Conservation (phyloP, 768 basidiomycete species). For the Suillus americanus region DNA sequence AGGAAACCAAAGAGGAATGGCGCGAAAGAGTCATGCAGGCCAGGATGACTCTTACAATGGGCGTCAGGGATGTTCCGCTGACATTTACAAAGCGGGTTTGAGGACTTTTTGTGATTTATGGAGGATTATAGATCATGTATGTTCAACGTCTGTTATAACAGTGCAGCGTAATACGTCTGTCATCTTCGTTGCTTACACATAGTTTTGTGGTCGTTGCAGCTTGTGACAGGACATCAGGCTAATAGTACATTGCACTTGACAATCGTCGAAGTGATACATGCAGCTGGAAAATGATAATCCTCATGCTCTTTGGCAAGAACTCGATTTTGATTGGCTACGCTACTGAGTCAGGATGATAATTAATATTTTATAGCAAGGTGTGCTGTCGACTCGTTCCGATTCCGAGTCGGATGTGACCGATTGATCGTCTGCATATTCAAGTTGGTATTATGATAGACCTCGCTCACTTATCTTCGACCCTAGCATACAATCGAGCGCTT, state of each 20-base stretch:
- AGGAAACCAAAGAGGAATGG: slow-evolving; percentile 23
- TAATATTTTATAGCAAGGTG: too few species aligned
- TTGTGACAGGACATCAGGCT: too few species aligned
- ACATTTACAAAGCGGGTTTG: slow-evolving; percentile 18
- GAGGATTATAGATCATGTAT: background rate
- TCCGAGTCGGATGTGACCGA: too few species aligned
- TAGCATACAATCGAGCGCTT: background rate
- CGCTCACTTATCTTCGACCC: background rate
- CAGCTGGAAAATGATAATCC: too few species aligned
- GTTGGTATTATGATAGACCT: too few species aligned
- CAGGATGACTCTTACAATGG: slow-evolving; percentile 14
- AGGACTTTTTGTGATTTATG: background rate
- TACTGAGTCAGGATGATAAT: too few species aligned
- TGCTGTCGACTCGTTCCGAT: too few species aligned
- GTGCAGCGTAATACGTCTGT: background rate
- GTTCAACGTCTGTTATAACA: background rate
- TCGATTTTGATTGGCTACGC: too few species aligned
- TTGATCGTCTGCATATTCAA: too few species aligned
- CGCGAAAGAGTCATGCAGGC: slow-evolving; percentile 22
- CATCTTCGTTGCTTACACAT: background rate
- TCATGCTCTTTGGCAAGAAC: too few species aligned
- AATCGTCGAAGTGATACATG: too few species aligned
- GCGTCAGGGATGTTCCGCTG: slow-evolving; percentile 23
- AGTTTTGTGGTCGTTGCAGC: background rate
- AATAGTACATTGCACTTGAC: too few species aligned